Evolutionary conservation across 192 early-diverging fungal genomes (phyloP).

Genomic region (Coemansia sp.): DNA sequence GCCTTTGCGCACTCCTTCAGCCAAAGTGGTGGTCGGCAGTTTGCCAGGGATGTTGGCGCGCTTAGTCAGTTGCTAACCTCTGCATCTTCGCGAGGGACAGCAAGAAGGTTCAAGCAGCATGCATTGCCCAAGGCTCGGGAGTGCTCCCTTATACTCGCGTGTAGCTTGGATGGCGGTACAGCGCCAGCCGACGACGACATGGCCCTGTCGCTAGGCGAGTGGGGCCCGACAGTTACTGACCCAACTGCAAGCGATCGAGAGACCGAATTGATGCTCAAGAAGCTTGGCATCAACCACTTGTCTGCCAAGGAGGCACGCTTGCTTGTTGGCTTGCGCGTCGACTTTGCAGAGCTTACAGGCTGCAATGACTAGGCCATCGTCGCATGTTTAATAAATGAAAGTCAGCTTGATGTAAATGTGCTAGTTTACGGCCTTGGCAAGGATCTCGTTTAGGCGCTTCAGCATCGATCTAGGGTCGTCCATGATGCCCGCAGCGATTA

Average conservation of each 20-base stretch:
- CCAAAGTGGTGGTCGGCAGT: constrained; percentile 25
- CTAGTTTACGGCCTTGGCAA: constrained; percentile 27
- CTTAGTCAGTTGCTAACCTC: constrained; percentile 20
- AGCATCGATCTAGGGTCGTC: constrained; percentile 80
- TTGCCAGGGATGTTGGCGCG: constrained; percentile 31
- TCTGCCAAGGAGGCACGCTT: constrained; percentile 29
- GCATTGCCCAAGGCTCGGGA: constrained; percentile 21
- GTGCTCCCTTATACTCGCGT: constrained; percentile 26
- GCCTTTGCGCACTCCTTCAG: too few species aligned
- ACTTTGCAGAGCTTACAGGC: constrained; percentile 16
- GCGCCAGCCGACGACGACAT: constrained; percentile 7
- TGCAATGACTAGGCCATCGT: not conserved
- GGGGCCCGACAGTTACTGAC: constrained; percentile 25
- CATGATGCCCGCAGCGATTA: constrained; percentile 76
- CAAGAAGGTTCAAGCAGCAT: not conserved
- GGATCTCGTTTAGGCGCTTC: constrained; percentile 68
- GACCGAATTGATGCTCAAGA: constrained; percentile 23
- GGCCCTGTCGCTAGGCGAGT: constrained; percentile 31
- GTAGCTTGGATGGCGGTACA: constrained; percentile 11
- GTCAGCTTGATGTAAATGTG: not conserved
- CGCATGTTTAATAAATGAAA: not conserved
- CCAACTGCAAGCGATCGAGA: constrained; percentile 19
- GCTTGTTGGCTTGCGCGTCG: constrained; percentile 30
- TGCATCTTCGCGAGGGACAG: not conserved
- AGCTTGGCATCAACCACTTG: constrained; percentile 35